These are phyloP conservation scores for Dalechampia spathulata DNA, from an alignment of 441 rosid genomes.

Conservation along the genomic window DNA sequence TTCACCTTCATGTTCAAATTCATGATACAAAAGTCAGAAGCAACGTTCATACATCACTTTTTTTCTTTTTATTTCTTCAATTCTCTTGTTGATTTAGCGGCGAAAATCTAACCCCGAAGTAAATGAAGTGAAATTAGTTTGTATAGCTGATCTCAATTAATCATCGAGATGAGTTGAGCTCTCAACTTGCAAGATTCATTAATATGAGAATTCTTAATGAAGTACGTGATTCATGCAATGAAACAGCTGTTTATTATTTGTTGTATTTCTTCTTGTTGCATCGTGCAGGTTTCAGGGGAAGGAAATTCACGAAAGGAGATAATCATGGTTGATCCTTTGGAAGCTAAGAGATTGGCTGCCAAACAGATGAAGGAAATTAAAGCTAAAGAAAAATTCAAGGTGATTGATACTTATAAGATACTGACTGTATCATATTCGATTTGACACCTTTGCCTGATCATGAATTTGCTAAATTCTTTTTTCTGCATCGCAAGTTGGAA, in stretches of 20 bases:
- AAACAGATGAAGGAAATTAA: conserved; percentile 56
- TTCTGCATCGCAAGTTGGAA: too few species aligned
- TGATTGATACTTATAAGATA: conserved; percentile 6
- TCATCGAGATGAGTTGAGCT: too few species aligned
- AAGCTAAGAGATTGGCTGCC: conserved; percentile 74
- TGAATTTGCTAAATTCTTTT: too few species aligned
- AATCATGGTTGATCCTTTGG: conserved; percentile 84
- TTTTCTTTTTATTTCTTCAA: too few species aligned
- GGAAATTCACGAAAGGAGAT: conserved; percentile 27
- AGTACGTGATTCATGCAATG: not conserved
- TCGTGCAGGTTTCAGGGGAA: conserved; percentile 35
- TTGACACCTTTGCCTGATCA: too few species aligned
- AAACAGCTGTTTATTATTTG: not conserved
- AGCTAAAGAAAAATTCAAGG: conserved; percentile 62
- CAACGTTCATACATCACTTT: too few species aligned
- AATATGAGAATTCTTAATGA: not conserved
- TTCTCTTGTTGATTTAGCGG: too few species aligned
- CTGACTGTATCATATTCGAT: not conserved
- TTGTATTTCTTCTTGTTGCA: not conserved
- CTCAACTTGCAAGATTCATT: not conserved
- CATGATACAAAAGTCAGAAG: too few species aligned
- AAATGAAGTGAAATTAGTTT: too few species aligned
- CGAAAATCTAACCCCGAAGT: too few species aligned
- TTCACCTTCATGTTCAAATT: too few species aligned
- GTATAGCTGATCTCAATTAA: too few species aligned